A percentile compares a stretch with the other conserved stretches of the same genome.
These are phyloP conservation scores for Alternaria arbusti DNA, from an alignment of 2,329 filamentous ascomycete species.

Conservation along the genomic window DNA sequence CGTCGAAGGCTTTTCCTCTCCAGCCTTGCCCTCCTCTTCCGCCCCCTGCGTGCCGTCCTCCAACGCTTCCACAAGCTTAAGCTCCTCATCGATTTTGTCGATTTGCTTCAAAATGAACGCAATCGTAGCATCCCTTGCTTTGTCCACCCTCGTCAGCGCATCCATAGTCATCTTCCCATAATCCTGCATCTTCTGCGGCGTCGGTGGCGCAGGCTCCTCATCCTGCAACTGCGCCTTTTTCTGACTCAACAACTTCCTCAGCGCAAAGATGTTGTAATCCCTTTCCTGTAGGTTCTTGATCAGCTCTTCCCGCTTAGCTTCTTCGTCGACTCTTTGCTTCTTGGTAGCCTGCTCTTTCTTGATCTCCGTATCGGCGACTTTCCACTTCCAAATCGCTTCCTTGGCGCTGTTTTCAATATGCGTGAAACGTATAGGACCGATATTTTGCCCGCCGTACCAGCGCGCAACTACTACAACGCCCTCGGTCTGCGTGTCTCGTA, in stretches of 20 bases:
- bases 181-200: slow-evolving; percentile 44
- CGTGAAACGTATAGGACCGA: slow-evolving; percentile 60
- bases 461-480: slow-evolving; percentile 60
- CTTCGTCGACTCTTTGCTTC: slow-evolving; percentile 47
- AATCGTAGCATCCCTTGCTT: slow-evolving; percentile 61
- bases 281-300: slow-evolving; percentile 46
- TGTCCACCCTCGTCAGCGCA: slow-evolving; percentile 52
- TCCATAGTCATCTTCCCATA: slow-evolving; percentile 53
- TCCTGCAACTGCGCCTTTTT: slow-evolving; percentile 47
- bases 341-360: slow-evolving; percentile 46
- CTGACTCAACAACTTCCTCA: slow-evolving; percentile 55
- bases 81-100: slow-evolving; percentile 56
- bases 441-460: slow-evolving; percentile 62
- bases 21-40: background rate
- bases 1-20: background rate
- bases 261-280: slow-evolving; percentile 56
- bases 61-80: slow-evolving; percentile 33
- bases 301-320: slow-evolving; percentile 48
- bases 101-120: slow-evolving; percentile 60
- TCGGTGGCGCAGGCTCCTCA: slow-evolving; percentile 28
- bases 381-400: slow-evolving; percentile 55
- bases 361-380: slow-evolving; percentile 37
- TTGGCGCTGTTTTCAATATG: slow-evolving; percentile 59
- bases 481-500: slow-evolving; percentile 52
- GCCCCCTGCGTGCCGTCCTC: slow-evolving; percentile 22